Evolutionary conservation across 2,329 filamentous ascomycete genomes (phyloP), one percentile per base, ranked within the genome.

Genomic region (Aspergillus bombycis): DNA sequence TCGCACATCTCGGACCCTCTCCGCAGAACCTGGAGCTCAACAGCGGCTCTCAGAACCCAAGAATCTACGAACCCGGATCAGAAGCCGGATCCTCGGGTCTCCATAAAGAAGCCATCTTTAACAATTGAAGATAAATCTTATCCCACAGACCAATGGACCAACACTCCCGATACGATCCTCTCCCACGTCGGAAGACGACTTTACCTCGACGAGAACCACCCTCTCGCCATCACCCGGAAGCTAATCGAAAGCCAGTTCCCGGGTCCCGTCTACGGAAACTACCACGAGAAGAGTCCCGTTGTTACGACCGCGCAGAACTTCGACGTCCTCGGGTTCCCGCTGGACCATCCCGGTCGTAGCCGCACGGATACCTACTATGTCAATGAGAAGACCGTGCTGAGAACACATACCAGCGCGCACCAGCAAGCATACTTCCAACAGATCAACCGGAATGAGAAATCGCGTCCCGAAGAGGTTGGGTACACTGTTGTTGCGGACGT

Each of bases 351-450:
- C 4, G 95, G 95, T 64, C 90, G 95, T 57, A 91, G 88, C 68
- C 88, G 88, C 69, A 94, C 92, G 16, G 95, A 99, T 79, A 98
- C 95, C 0, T 99, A 98, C 83, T 99, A 99, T 78, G 81, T 99
- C 74, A 97, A 97, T 80, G 83, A 89, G 68, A 80, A 87, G 58
- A 96, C 91, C 0, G 89, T 99, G 2, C 82, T 99, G 48, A 87
- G 95, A 62, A 99, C 95, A 0, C 95, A 99, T 78, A 98, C 94
- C 2, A 95, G 92, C 69, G 95, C 95, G 0, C 95, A 99, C 76
- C 93, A 99, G 88, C 91, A 71, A 88, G 95, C 75, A 85, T 91
- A 64, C 92, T 98, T 84, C 84, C 89, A 68, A 83, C 86, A 63
- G 88, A 93, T 79, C 80, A 86, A 73, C 48, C 70, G 71, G 30